Evolutionary conservation across 345 rosid genomes (phyloP), one percentile per base, ranked within the genome.

Genomic region (Cardamine occulta): DNA sequence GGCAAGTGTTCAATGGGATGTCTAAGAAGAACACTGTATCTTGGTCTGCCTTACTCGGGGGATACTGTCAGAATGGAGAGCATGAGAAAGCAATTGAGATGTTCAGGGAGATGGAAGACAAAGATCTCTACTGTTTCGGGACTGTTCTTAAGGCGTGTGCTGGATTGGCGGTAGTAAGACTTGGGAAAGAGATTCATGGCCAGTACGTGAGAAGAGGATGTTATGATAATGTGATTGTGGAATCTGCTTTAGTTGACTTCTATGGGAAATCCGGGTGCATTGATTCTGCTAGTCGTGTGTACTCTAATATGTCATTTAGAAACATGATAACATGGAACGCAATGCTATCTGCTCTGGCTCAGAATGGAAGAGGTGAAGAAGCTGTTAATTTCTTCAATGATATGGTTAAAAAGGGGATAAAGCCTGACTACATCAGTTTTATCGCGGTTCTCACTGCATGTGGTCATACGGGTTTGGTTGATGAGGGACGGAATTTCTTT

Each of bases 171-270:
- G 89, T 90, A 4, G 66, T 88, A 19, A 85, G 84, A 68, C 88
- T 79, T 76, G 97, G 97, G 65, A 91, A 88, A 85, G 97, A 94
- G 81, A 82, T 94, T 68, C 98, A 94, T 54, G 88, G 97, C 66
- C 93, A 88, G 78, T 94, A 94, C 56, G 79, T 91, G 23, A 85
- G 93, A 81, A 86, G 89, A 68, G 91, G 87, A 21, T 86, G 93
- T 67, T 82, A 80, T 88, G 66, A 81, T 74, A 86, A 90, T 76
- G 88, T 94, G 52, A 84, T 91, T 37, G 82, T 86, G 26, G 97
- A 94, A 81, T 94, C 98, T 1, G 97, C 97, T 74, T 83, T 94
- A 47, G 89, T 94, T 61, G 91, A 87, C 82, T 89, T 91, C 39
- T 94, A 94, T 73, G 96, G 97, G 62, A 91, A 90, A 82, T 90